A percentile compares a stretch with the other conserved stretches of the same genome.
Conservation (phyloP, 495 filamentous ascomycete genomes). For the Rostrohypoxylon terebratum region DNA sequence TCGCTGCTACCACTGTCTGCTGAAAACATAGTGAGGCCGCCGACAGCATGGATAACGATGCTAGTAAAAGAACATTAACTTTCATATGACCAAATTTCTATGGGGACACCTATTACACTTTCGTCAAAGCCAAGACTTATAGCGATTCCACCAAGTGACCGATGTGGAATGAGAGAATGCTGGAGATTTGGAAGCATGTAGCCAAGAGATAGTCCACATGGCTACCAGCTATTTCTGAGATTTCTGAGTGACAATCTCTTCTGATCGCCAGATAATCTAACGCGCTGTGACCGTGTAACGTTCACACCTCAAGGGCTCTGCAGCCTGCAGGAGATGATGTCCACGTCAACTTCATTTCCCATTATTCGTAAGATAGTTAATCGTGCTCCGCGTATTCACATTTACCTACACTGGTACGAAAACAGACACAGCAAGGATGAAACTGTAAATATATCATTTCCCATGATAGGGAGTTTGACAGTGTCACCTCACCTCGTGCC, state of each 20-base stretch:
- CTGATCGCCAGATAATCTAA: constrained; percentile 21
- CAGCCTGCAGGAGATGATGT: constrained; percentile 17
- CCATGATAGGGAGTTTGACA: constrained; percentile 33
- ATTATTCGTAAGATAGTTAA: constrained; percentile 3
- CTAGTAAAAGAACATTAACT: constrained; percentile 20
- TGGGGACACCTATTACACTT: constrained; percentile 8
- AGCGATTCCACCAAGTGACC: constrained; percentile 21
- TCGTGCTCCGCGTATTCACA: constrained; percentile 3
- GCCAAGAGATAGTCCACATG: constrained; percentile 38
- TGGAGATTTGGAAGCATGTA: constrained; percentile 20
- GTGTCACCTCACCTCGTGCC: constrained; percentile 45
- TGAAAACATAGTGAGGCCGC: constrained; percentile 17
- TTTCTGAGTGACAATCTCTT: constrained; percentile 27
- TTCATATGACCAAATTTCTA: constrained; percentile 26
- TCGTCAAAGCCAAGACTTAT: constrained; percentile 11
- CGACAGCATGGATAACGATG: constrained; percentile 32
- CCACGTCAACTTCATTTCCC: constrained; percentile 5
- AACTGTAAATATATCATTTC: constrained; percentile 35
- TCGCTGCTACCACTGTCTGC: constrained; percentile 22
- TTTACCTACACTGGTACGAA: constrained; percentile 2
- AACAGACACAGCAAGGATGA: constrained; percentile 25
- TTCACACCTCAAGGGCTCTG: constrained; percentile 5
- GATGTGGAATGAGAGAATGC: constrained; percentile 4
- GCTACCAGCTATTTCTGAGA: constrained; percentile 23
- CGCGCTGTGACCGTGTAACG: constrained; percentile 27